Evolutionary conservation across 2,329 filamentous ascomycete species (phyloP).

Genomic region (Penicillium hordei): DNA sequence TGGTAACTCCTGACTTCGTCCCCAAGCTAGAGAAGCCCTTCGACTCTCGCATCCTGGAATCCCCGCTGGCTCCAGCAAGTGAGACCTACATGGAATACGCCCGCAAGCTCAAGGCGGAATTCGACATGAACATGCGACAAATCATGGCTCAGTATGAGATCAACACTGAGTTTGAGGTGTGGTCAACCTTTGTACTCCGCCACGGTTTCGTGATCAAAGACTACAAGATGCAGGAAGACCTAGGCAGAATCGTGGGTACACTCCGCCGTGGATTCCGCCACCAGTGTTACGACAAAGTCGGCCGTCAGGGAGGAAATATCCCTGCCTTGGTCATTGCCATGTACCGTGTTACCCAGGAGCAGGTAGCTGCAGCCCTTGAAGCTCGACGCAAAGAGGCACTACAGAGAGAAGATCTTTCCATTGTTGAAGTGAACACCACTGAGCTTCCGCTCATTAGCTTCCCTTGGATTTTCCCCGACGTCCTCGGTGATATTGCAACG

Average conservation of each 20-base stretch:
- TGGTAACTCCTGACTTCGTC: slow-evolving; percentile 66
- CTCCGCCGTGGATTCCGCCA: slow-evolving; percentile 70
- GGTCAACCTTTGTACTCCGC: slow-evolving; percentile 77
- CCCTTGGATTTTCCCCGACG: slow-evolving; percentile 81
- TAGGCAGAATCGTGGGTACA: slow-evolving; percentile 65
- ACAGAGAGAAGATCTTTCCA: slow-evolving; percentile 6
- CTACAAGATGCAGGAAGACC: slow-evolving; percentile 84
- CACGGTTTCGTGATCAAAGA: slow-evolving; percentile 71
- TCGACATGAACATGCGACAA: slow-evolving; percentile 73
- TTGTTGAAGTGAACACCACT: slow-evolving; percentile 15
- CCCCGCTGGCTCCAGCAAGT: slow-evolving; percentile 55
- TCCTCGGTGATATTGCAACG: slow-evolving; percentile 69
- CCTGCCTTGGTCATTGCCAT: slow-evolving; percentile 79
- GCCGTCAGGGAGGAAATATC: slow-evolving; percentile 58
- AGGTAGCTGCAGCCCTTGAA: slow-evolving; percentile 61
- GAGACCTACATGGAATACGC: slow-evolving; percentile 59
- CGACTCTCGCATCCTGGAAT: slow-evolving; percentile 68
- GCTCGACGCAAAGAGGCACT: slow-evolving; percentile 44
- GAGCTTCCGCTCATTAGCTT: slow-evolving; percentile 85
- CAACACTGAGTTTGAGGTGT: slow-evolving; percentile 85
- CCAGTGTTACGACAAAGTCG: slow-evolving; percentile 65
- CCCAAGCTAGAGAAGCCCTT: slow-evolving; percentile 73
- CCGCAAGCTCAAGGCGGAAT: slow-evolving; percentile 67
- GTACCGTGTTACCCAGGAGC: slow-evolving; percentile 77
- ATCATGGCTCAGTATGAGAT: slow-evolving; percentile 86